Conservation (phyloP, 345 rosid species). For the Psidium guajava region DNA sequence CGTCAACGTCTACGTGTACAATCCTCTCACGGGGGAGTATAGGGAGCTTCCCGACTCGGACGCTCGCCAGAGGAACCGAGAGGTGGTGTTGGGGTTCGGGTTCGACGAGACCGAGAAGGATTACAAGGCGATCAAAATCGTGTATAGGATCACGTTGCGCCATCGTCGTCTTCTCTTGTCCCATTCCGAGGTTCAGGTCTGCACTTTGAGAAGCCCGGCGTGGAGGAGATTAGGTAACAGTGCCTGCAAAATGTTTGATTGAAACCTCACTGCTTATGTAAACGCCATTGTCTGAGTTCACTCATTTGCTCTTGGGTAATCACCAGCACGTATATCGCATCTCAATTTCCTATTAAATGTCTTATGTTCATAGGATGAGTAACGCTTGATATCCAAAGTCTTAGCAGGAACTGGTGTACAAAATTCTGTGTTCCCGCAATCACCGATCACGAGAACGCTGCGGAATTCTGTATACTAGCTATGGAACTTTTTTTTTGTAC, state of each 20-base stretch:
- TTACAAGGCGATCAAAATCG: slow-evolving; percentile 57
- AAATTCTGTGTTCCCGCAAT: background rate
- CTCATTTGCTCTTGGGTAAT: background rate
- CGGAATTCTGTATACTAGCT: background rate
- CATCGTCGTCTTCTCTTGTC: background rate
- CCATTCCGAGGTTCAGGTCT: slow-evolving; percentile 41
- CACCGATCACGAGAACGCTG: background rate
- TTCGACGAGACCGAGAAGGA: slow-evolving; percentile 26
- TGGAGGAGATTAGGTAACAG: slow-evolving; percentile 7
- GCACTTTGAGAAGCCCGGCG: slow-evolving; percentile 24
- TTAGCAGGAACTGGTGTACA: background rate
- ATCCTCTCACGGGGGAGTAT: slow-evolving; percentile 36
- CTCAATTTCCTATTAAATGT: background rate
- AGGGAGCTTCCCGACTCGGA: slow-evolving; percentile 20
- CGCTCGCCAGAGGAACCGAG: slow-evolving; percentile 22
- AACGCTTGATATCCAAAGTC: background rate
- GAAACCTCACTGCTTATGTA: background rate
- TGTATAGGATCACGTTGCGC: slow-evolving; percentile 20
- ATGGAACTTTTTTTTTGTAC: background rate
- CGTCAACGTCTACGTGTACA: slow-evolving; percentile 30
- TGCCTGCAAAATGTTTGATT: background rate
- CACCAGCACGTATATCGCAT: background rate
- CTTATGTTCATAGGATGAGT: background rate
- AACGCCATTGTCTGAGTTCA: background rate
- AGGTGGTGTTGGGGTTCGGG: slow-evolving; percentile 47